These are phyloP conservation scores for Actinomucor elegans DNA, from an alignment of 371 early-diverging fungal genomes.

Conservation along the genomic window DNA sequence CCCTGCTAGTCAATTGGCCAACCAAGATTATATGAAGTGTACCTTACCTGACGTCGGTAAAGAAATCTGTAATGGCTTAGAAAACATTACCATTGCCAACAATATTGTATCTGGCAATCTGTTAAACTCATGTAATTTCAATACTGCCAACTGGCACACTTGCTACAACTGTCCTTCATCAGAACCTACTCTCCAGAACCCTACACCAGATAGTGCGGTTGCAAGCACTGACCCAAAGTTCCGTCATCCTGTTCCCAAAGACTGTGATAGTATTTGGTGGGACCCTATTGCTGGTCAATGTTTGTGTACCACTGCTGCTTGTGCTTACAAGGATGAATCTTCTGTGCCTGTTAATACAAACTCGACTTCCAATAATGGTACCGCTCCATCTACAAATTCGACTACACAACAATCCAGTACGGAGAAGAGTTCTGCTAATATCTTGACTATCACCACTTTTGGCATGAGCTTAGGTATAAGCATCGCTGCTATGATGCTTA, in stretches of 20 bases:
- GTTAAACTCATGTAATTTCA: constrained; percentile 58
- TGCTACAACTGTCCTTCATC: constrained; percentile 67
- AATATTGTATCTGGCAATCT: constrained; percentile 45
- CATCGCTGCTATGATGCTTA: constrained; percentile 6
- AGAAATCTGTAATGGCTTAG: constrained; percentile 76
- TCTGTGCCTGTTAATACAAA: constrained; percentile 40
- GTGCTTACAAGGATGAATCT: constrained; percentile 55
- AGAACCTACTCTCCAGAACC: constrained; percentile 52
- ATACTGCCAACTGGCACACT: constrained; percentile 54
- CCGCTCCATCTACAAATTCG: background rate
- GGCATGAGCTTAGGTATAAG: constrained; percentile 7
- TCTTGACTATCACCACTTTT: background rate
- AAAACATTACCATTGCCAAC: constrained; percentile 45
- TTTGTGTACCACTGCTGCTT: constrained; percentile 47
- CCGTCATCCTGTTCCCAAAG: constrained; percentile 61
- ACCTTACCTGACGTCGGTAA: constrained; percentile 58
- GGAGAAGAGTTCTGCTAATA: background rate
- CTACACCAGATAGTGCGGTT: constrained; percentile 49
- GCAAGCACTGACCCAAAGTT: constrained; percentile 36
- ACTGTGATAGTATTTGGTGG: constrained; percentile 75
- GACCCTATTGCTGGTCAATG: constrained; percentile 66
- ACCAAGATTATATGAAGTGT: constrained; percentile 63
- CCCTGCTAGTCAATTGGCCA: constrained; percentile 55
- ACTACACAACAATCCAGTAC: background rate
- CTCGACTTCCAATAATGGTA: constrained; percentile 8